phyloP scores from a whole-genome alignment of 1,139 yeast species.

The Wickerhamomyces sp. region DNA sequence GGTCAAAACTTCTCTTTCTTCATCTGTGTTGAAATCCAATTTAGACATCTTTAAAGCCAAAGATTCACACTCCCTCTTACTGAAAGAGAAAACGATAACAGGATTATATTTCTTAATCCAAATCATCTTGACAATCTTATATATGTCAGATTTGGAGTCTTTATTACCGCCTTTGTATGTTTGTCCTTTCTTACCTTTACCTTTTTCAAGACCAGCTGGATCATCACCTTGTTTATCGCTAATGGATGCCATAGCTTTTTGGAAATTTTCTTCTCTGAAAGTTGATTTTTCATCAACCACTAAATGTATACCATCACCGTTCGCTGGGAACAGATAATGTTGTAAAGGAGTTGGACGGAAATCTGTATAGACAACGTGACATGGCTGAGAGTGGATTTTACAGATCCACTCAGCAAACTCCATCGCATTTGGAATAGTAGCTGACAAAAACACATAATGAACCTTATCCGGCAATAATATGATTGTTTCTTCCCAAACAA shows the following conservation, averaged over 20 bases:
- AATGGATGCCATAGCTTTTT: conserved; percentile 95
- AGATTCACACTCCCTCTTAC: conserved; percentile 94
- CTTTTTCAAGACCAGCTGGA: conserved; percentile 52
- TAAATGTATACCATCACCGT: conserved; percentile 94
- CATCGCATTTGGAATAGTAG: conserved; percentile 97
- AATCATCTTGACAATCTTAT: conserved; percentile 96
- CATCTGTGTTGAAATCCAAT: conserved; percentile 86
- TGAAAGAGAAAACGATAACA: conserved; percentile 94
- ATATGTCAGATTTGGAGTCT: conserved; percentile 85
- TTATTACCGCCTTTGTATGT: conserved; percentile 87
- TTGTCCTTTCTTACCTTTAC: conserved; percentile 74
- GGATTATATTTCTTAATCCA: conserved; percentile 95
- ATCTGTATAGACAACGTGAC: conserved; percentile 97
- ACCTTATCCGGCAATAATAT: conserved; percentile 94
- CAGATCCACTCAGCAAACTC: conserved; percentile 99
- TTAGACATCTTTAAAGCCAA: conserved; percentile 93
- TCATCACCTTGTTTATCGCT: conserved; percentile 83
- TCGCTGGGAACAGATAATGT: conserved; percentile 94
- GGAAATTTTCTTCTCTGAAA: conserved; percentile 95
- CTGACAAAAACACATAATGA: conserved; percentile 80
- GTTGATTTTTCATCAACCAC: conserved; percentile 97
- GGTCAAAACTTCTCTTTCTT: conserved; percentile 84
- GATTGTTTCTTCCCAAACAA: conserved; percentile 98
- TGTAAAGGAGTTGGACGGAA: conserved; percentile 98
- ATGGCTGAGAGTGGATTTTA: conserved; percentile 90